Conservation (phyloP, 257 asterid species). For the Leptodermis oblonga region DNA sequence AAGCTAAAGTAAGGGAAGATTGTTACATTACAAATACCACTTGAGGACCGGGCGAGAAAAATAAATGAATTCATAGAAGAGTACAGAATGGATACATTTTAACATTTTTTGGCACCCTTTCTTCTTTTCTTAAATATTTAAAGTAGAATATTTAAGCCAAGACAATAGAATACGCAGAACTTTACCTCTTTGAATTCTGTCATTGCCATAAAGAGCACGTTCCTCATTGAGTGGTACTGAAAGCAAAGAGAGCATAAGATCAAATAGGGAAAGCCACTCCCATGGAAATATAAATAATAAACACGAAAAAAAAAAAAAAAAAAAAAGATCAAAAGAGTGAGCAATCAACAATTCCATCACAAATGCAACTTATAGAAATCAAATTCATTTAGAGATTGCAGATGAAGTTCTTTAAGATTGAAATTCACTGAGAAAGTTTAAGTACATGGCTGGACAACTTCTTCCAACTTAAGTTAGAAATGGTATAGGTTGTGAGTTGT, state of each 20-base stretch:
- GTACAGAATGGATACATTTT: neutral
- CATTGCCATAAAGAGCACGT: slow-evolving; percentile 76
- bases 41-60: neutral
- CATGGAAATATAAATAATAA: neutral
- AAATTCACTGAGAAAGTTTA: neutral
- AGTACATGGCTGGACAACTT: neutral
- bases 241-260: slow-evolving; percentile 16
- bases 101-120: neutral
- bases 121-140: neutral
- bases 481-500: neutral
- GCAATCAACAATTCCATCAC: neutral
- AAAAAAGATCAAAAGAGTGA: neutral
- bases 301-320: no score
- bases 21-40: neutral
- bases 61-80: neutral
- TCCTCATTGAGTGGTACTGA: slow-evolving; percentile 77
- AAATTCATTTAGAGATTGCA: neutral
- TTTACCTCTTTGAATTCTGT: slow-evolving; percentile 76
- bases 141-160: no score
- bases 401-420: neutral
- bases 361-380: neutral
- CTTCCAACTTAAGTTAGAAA: neutral
- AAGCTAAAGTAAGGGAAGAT: slow-evolving; percentile 37
- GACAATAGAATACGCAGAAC: slow-evolving; percentile 8
- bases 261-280: neutral